Evolutionary conservation across 306 rosid genomes (phyloP).

Genomic region (Urtica urens): DNA sequence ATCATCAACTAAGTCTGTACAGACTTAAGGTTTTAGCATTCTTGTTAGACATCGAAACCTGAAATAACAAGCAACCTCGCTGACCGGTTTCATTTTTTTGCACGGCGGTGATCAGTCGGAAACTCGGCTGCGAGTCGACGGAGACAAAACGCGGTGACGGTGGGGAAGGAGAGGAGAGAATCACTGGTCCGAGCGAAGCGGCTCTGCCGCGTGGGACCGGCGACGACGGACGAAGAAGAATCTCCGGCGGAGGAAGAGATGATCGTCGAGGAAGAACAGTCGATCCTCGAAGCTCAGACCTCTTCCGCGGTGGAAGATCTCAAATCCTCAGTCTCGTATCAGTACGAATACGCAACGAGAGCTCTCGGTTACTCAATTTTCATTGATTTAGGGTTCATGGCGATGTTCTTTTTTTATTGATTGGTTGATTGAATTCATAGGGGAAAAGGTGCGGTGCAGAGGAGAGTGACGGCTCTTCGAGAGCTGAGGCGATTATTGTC

Average conservation of each 20-base stretch:
- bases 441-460: slow-evolving; percentile 84
- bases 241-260: slow-evolving; percentile 39
- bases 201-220: slow-evolving; percentile 60
- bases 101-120: slow-evolving; percentile 40
- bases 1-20: no score
- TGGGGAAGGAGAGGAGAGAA: slow-evolving; percentile 79
- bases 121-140: slow-evolving; percentile 57
- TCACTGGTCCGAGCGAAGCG: slow-evolving; percentile 75
- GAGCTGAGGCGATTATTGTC: slow-evolving; percentile 76
- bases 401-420: slow-evolving; percentile 13
- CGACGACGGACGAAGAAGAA: slow-evolving; percentile 24
- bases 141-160: slow-evolving; percentile 54
- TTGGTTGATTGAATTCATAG: no score
- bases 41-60: no score
- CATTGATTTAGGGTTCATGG: not conserved
- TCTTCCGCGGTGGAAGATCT: slow-evolving; percentile 58
- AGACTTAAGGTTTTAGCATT: no score
- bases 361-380: not conserved
- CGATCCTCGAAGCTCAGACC: slow-evolving; percentile 76
- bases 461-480: slow-evolving; percentile 65
- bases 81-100: not conserved
- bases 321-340: slow-evolving; percentile 52
- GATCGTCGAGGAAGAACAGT: slow-evolving; percentile 64
- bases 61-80: no score
- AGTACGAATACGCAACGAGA: no score